Percentiles rank a stretch among this genome's conserved stretches.
phyloP scores from a whole-genome alignment of 2,329 filamentous ascomycete genomes.

The Periconia sp. region DNA sequence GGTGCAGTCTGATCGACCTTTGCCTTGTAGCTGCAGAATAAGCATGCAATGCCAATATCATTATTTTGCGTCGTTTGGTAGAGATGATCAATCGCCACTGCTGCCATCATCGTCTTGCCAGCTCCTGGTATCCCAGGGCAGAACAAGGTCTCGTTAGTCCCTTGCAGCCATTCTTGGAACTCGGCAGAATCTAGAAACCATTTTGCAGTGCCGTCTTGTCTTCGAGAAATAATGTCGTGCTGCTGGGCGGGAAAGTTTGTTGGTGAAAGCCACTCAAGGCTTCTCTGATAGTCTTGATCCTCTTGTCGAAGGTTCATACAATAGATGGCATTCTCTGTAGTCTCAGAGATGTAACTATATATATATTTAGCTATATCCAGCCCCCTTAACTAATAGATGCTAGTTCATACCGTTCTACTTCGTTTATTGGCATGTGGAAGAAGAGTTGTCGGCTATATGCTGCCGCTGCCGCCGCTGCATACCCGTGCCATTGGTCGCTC shows the following conservation, averaged over 20 bases:
- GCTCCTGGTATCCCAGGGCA: slow-evolving; percentile 34
- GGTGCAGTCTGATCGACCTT: slow-evolving; percentile 28
- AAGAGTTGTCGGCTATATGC: slow-evolving; percentile 20
- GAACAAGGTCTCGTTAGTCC: slow-evolving; percentile 19
- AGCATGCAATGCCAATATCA: slow-evolving; percentile 31
- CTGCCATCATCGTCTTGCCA: slow-evolving; percentile 35
- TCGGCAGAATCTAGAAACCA: slow-evolving; percentile 26
- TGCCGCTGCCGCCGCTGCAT: slow-evolving; percentile 16
- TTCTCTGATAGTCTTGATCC: background rate
- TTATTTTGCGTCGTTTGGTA: slow-evolving; percentile 9
- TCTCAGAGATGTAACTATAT: background rate
- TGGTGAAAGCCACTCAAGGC: background rate
- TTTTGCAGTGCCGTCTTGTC: slow-evolving; percentile 21
- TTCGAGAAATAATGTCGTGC: slow-evolving; percentile 12
- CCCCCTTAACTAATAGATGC: background rate
- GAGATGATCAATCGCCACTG: slow-evolving; percentile 26
- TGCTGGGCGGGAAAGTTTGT: slow-evolving; percentile 20
- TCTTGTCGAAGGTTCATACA: no score
- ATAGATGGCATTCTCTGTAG: slow-evolving; percentile 1
- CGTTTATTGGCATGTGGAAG: slow-evolving; percentile 1
- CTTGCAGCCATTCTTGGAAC: slow-evolving; percentile 17
- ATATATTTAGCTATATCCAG: slow-evolving; percentile 1
- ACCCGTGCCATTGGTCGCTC: slow-evolving; percentile 19
- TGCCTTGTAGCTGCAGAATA: slow-evolving; percentile 41
- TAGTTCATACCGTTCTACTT: slow-evolving; percentile 1